Evolutionary conservation across 2,329 filamentous ascomycete species (phyloP), one percentile per base, ranked within the genome.

Genomic region (Torrubiella hemipterigena): DNA sequence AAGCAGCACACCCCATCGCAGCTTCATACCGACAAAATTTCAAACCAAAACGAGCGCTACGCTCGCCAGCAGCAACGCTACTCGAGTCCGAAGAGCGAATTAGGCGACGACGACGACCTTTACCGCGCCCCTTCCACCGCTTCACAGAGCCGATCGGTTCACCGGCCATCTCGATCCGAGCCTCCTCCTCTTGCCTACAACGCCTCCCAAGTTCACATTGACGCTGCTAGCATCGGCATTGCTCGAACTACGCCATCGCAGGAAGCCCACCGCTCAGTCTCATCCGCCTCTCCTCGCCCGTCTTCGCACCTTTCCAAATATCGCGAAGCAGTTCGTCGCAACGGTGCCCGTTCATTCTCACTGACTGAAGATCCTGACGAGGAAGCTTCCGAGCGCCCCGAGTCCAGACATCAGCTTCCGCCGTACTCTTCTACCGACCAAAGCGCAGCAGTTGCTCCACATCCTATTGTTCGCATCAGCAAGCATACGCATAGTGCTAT

Each of bases 401-500:
- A 43, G 44, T 34, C 47, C 32, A 43, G 42, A 30, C 38, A 32
- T 29, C 38, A 38, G 29, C 45, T 47, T 33, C 43, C 45, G 31
- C 45, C 49, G 38, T 52, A 51, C 38, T 44, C 48, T 19, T 45
- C 48, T 38, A 38, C 46, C 33, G 43, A 54, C 33, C 51, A 42
- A 37, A 16, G 10, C 16, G 6, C 33, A 12, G 48, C 53, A 30
- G 52, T 59, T 32, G 54, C 61, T 25, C n/a, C n/a, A n/a, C 65
- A 69, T 39, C 61, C 63, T 6, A 58, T 59, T 32, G 52, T 68
- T 38, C 76, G 74, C 47, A 78, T 95, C 54, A 94, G 86, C 29
- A 79, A 75, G 45, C 77, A 82, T 42, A 94, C 85, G 28, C 82
- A 84, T 41, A 83, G 81, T 54, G 89, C 91, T 22, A 87, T 98